Conservation (phyloP, 2,329 filamentous ascomycete species). For the Clonostachys rhizophaga region DNA sequence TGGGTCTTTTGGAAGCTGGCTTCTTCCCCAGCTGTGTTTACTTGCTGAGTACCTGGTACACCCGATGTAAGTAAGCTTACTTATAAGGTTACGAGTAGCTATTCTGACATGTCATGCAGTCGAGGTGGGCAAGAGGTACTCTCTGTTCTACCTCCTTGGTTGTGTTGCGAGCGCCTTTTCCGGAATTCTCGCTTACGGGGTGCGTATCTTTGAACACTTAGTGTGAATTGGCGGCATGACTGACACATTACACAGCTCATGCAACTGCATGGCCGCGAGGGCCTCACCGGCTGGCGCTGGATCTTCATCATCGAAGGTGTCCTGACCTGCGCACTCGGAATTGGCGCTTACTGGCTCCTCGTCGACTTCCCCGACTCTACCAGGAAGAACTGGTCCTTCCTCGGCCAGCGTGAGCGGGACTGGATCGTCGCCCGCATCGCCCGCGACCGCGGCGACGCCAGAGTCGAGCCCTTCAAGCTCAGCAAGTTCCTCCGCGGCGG, state of each 20-base stretch:
- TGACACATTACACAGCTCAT: slow-evolving; percentile 36
- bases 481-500: slow-evolving; percentile 39
- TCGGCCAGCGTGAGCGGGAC: slow-evolving; percentile 42
- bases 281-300: slow-evolving; percentile 60
- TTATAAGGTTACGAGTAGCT: background rate
- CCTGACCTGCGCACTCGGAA: slow-evolving; percentile 48
- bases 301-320: slow-evolving; percentile 55
- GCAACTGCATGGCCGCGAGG: slow-evolving; percentile 54
- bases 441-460: slow-evolving; percentile 51
- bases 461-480: slow-evolving; percentile 46
- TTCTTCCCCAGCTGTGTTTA: slow-evolving; percentile 58
- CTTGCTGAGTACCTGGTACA: slow-evolving; percentile 63
- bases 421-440: slow-evolving; percentile 51
- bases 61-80: slow-evolving; percentile 43
- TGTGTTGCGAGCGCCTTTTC: slow-evolving; percentile 62
- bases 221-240: background rate
- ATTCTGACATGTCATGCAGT: slow-evolving; percentile 25
- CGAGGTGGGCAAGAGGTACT: slow-evolving; percentile 67
- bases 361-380: slow-evolving; percentile 60
- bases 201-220: slow-evolving; percentile 26
- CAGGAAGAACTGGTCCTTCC: slow-evolving; percentile 45
- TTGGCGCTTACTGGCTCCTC: slow-evolving; percentile 50
- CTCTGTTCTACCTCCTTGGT: slow-evolving; percentile 65
- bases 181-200: slow-evolving; percentile 66
- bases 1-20: slow-evolving; percentile 64